A percentile compares a stretch with the other conserved stretches of the same genome.
These are phyloP conservation scores for Exophiala dermatitidis DNA, from an alignment of 2,329 filamentous ascomycete species.

Conservation along the genomic window DNA sequence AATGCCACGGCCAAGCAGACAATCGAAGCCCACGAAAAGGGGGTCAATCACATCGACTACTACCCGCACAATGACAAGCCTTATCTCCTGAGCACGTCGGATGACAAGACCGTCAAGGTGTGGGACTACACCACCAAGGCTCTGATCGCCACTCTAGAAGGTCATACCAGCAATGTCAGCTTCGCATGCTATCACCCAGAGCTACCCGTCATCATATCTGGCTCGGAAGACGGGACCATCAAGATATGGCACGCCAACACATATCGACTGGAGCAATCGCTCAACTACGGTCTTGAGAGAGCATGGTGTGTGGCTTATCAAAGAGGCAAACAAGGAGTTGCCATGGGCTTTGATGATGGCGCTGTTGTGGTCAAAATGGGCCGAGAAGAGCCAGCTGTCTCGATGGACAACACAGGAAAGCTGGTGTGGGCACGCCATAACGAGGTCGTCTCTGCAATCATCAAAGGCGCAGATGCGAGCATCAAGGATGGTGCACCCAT, in stretches of 20 bases:
- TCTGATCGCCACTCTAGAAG: slow-evolving; percentile 90
- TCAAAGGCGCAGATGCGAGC: slow-evolving; percentile 78
- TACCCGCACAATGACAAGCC: slow-evolving; percentile 62
- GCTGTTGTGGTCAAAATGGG: slow-evolving; percentile 97
- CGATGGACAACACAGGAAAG: slow-evolving; percentile 94
- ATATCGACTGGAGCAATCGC: slow-evolving; percentile 87
- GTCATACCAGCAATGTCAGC: slow-evolving; percentile 95
- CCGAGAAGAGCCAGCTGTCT: slow-evolving; percentile 91
- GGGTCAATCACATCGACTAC: slow-evolving; percentile 95
- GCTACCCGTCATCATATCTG: slow-evolving; percentile 92
- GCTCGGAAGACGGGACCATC: slow-evolving; percentile 93
- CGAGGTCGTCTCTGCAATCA: slow-evolving; percentile 88
- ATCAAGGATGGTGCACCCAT: slow-evolving; percentile 87
- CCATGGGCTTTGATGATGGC: slow-evolving; percentile 94
- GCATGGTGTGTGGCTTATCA: slow-evolving; percentile 98
- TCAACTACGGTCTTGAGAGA: slow-evolving; percentile 91
- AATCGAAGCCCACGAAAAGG: slow-evolving; percentile 94
- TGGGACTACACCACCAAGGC: slow-evolving; percentile 99
- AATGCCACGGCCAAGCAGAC: slow-evolving; percentile 94
- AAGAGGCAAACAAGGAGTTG: slow-evolving; percentile 85
- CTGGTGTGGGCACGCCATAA: slow-evolving; percentile 93
- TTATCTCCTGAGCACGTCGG: slow-evolving; percentile 91
- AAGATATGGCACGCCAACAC: slow-evolving; percentile 99
- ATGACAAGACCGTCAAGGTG: slow-evolving; percentile 93
- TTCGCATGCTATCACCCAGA: slow-evolving; percentile 98